Evolutionary conservation across 495 filamentous ascomycete genomes (phyloP), one percentile per base, ranked within the genome.

Genomic region (Aspergillus nanangensis): DNA sequence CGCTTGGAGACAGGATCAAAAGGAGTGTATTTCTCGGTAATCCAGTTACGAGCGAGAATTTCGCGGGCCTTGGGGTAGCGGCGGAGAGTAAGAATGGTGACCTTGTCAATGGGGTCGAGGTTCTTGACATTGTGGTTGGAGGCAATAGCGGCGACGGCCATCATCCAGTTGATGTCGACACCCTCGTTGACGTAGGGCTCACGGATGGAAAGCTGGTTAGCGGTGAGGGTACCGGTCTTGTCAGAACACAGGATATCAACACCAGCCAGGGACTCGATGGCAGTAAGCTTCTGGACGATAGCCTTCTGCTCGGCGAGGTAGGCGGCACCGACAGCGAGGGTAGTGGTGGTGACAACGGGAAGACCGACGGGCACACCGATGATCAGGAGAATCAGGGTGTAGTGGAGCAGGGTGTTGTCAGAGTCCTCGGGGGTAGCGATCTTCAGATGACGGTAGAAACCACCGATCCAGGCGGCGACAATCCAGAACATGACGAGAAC

Each of bases 1-100:
- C 83, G 83, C 76, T 87, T 87, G 62, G 82, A 86, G 60, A 87
- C 83, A 39, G 83, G 83, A 62, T 87, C 83, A 75, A 87, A 87
- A 36, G 83, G 83, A 61, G 78, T 86, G 74, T 84, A 87, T 66
- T 83, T 84, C 66, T 83, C 76, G 51, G 83, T 87, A 61, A 76
- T 71, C 83, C 83, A 87, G 70, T 82, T 82, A 60, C 80, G 74
- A 44, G 76, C 65, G 44, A 87, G 75, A 55, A 85, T 84, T 57
- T 85, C 80, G 60, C 79, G 76, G 44, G 81, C 80, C 70, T 85
- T 85, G 62, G 83, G 83, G 72, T 84, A 86, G 44, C 83, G 76
- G 57, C 81, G 82, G 58, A 87, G 75, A 31, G 83, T 87, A 44
- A 86, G 75, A 54, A 86, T 81, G 19, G 82, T 87, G 50, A 86